phyloP scores from a whole-genome alignment of 1,139 yeast genomes.

The Hanseniaspora sp. region DNA sequence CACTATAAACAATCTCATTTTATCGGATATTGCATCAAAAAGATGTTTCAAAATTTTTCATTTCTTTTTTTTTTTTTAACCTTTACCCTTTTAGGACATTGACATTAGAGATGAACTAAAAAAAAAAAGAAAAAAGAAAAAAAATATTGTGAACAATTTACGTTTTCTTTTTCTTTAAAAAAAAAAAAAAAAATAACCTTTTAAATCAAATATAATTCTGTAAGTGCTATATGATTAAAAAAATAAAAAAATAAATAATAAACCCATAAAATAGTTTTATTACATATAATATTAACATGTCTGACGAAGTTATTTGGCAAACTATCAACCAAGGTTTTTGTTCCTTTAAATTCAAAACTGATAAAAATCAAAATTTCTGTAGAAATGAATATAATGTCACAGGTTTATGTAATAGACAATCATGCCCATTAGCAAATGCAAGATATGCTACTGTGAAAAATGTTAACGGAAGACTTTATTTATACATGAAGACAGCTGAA shows the following conservation, averaged over 20 bases:
- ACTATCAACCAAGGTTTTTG: constrained; percentile 83
- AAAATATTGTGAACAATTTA: not conserved
- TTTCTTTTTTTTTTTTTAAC: not conserved
- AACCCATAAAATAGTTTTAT: not conserved
- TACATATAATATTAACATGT: constrained; percentile 24
- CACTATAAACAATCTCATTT: not conserved
- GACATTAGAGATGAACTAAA: not conserved
- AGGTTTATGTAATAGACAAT: constrained; percentile 83
- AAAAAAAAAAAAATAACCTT: no score
- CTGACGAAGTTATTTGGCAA: constrained; percentile 70
- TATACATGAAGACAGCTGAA: constrained; percentile 95
- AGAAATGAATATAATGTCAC: constrained; percentile 80
- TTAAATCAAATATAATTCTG: no score
- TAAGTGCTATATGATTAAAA: not conserved
- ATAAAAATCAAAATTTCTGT: constrained; percentile 72
- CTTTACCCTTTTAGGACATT: not conserved
- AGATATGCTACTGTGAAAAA: constrained; percentile 89
- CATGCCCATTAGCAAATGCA: constrained; percentile 94
- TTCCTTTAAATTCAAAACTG: constrained; percentile 72
- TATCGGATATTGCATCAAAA: not conserved
- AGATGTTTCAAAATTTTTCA: not conserved
- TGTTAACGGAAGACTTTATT: constrained; percentile 74
- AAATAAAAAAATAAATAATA: not conserved
- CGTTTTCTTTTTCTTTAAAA: not conserved
- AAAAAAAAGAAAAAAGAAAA: not conserved